Conservation (phyloP, 805 yeast species). For the Cyberlindnera saturnus region DNA sequence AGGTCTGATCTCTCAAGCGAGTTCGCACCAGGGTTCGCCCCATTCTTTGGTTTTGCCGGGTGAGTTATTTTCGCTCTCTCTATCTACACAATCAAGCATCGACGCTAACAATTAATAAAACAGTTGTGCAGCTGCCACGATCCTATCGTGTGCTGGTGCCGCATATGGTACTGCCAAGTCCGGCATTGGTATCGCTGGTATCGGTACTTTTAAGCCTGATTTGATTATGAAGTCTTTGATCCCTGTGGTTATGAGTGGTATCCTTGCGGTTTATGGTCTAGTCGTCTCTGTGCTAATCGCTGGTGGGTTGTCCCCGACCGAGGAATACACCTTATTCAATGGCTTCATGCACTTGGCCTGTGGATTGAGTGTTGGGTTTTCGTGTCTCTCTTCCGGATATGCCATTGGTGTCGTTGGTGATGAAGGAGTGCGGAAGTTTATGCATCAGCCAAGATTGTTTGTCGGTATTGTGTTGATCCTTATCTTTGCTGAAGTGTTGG, state of each 20-base stretch:
- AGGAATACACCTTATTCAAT: constrained; percentile 78
- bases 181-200: constrained; percentile 97
- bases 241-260: constrained; percentile 98
- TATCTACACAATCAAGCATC: constrained; percentile 1
- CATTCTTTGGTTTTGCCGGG: constrained; percentile 97
- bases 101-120: not conserved
- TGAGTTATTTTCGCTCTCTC: constrained; percentile 16
- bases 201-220: constrained; percentile 96
- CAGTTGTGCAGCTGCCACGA: constrained; percentile 84
- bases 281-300: constrained; percentile 96
- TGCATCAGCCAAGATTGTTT: constrained; percentile 84
- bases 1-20: constrained; percentile 44
- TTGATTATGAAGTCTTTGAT: constrained; percentile 91
- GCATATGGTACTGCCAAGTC: constrained; percentile 98
- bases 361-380: constrained; percentile 93
- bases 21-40: constrained; percentile 87
- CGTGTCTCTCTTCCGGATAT: constrained; percentile 94
- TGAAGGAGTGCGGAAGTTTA: constrained; percentile 82
- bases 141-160: constrained; percentile 93
- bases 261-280: constrained; percentile 91
- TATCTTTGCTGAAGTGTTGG: constrained; percentile 88
- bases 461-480: constrained; percentile 86
- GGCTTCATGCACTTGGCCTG: constrained; percentile 98
- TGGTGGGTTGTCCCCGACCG: constrained; percentile 74
- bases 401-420: constrained; percentile 94